Evolutionary conservation across 176 grass and related monocot genomes (phyloP), one percentile per base, ranked within the genome.

Genomic region (Aegilops tauschii): DNA sequence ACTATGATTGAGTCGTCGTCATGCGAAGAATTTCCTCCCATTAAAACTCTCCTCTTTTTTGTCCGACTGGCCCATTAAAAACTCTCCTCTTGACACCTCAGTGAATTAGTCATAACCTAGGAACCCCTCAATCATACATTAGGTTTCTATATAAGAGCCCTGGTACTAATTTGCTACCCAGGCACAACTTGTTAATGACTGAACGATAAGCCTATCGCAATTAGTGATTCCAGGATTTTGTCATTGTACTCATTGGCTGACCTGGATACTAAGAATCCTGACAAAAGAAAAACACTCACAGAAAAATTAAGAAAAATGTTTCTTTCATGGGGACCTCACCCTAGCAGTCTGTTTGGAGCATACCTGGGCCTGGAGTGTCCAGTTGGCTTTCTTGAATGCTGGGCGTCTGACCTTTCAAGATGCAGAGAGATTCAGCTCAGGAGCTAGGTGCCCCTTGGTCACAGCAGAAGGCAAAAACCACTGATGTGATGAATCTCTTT

Each of bases 331-430:
- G 37, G 8, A 75, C 66, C 74, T 66, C 56, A 59, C 34, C 27
- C 29, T 31, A 77, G 59, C 73, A 73, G 40, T 28, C 42, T 72
- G 23, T 28, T n/a, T 71, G 73, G 8, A 79, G 32, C 40, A 72
- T 56, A 27, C 65, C 66, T 79, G 58, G 79, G 66, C 27, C 42
- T 59, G n/a, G 42, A 65, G 25, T 56, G 23, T 30, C 9, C 65
- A 29, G 65, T 75, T 80, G 54, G 77, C 18, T 28, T 14, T 87
- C 34, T 28, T 75, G 36, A 69, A 62, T 80, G 45, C 6, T 73
- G 72, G 34, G 27, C 14, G 9, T 35, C 80, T 84, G 76, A 61
- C 85, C 81, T 84, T 84, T 87, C 81, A 61, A 75, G 21, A 80
- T 61, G 61, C 27, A 80, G 47, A 84, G 66, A 80, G 75, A 76